A percentile compares a stretch with the other conserved stretches of the same genome.
These are phyloP conservation scores for Pyrrhoderma lamaoense DNA, from an alignment of 1,284 basidiomycete genomes.

Conservation along the genomic window DNA sequence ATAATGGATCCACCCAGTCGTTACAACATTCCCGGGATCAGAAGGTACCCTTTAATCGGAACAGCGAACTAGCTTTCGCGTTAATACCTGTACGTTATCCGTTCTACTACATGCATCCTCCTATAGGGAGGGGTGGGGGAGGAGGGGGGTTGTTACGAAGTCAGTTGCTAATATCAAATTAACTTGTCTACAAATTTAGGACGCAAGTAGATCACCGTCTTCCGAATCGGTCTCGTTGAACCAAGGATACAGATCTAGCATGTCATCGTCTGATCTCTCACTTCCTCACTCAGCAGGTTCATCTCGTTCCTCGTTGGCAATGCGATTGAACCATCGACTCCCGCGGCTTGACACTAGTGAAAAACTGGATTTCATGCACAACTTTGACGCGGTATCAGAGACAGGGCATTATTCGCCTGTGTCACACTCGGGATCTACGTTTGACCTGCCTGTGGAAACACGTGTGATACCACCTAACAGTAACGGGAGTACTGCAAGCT, in stretches of 20 bases:
- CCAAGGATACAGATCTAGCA: slow-evolving; percentile 6
- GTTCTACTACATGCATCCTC: neutral
- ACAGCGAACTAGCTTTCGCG: slow-evolving; percentile 42
- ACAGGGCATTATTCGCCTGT: slow-evolving; percentile 19
- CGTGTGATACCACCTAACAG: slow-evolving; percentile 6
- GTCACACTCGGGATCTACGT: slow-evolving; percentile 1
- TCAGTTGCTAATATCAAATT: too few species aligned
- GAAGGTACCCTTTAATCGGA: slow-evolving; percentile 31
- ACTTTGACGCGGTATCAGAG: slow-evolving; percentile 12
- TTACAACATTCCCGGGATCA: slow-evolving; percentile 5
- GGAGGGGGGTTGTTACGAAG: neutral
- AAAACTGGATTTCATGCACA: slow-evolving; percentile 13
- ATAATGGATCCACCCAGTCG: slow-evolving; percentile 11
- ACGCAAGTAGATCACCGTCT: neutral
- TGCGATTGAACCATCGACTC: neutral
- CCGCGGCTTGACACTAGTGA: slow-evolving; percentile 9
- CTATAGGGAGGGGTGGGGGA: neutral
- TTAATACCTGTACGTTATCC: slow-evolving; percentile 24
- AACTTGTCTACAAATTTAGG: too few species aligned
- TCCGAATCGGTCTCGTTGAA: slow-evolving; percentile 8
- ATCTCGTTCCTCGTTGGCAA: slow-evolving; percentile 11
- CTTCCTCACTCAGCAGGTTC: slow-evolving; percentile 5
- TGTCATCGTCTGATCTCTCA: slow-evolving; percentile 9
- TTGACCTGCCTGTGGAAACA: neutral
- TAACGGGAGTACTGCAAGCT: neutral